Evolutionary conservation across 1,284 basidiomycete species (phyloP), one percentile per base, ranked within the genome.

Genomic region (Cutaneotrichosporon sp.): DNA sequence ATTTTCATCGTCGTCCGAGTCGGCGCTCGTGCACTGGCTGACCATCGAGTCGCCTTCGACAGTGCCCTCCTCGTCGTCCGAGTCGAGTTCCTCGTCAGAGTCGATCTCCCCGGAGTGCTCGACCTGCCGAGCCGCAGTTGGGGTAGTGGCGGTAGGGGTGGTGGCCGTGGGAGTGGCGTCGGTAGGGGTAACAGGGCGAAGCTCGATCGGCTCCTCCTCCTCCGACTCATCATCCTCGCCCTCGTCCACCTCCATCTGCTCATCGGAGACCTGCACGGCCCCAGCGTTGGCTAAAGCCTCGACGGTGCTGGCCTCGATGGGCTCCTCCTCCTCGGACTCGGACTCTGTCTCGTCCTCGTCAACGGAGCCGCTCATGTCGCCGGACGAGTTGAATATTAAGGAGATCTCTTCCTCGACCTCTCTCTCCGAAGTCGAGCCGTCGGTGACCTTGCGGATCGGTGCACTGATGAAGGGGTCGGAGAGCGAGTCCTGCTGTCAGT

Each of bases 61-160:
- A 16, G 72, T 74, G 11, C 69, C 72, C 7, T 42, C 38, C 38
- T 76, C 73, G 18, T 72, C 70, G 18, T 76, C 75, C 20, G 73
- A 73, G 1, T 72, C 69, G 24, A 71, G 59, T 6, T 66, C 66
- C 13, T 69, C 67, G 31, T 65, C 68, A 20, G 33, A 36, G 33
- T 57, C 55, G 7, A 57, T 27, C 55, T 57, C 55, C n/a, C 55
- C 55, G 9, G 45, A 38, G 46, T 50, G 29, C 10, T 49, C 54
- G 54, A 54, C 34, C 20, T 27, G 13, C 16, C n/a, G 38, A 18
- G 18, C 25, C 16, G 47, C 47, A 18, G 10, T n/a, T 11, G 47
- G 16, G 6, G 25, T 25, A 27, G 51, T 33, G n/a, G 29, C n/a
- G 8, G 4, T 51, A n/a, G 25, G 29, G 18, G 27, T 29, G 47